phyloP scores from a whole-genome alignment of 768 basidiomycete species.

The Boletellus ananas region DNA sequence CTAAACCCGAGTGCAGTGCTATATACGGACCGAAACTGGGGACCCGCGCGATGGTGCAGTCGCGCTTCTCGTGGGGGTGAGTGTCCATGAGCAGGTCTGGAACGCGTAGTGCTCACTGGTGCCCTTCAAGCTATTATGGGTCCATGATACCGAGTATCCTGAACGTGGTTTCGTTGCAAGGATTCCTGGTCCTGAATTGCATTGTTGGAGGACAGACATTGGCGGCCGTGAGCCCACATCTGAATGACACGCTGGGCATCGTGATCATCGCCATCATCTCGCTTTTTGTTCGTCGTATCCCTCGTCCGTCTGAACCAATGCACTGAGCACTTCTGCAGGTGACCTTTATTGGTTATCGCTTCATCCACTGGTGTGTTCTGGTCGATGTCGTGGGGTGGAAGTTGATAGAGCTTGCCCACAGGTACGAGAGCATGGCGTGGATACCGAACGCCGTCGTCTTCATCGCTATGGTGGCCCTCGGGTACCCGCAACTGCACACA shows the following conservation, averaged over 20 bases:
- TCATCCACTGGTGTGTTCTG: constrained; percentile 50
- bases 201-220: constrained; percentile 64
- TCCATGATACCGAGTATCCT: constrained; percentile 40
- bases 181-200: constrained; percentile 55
- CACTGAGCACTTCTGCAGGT: constrained; percentile 34
- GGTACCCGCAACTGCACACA: constrained; percentile 58
- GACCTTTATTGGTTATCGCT: constrained; percentile 60
- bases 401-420: constrained; percentile 16
- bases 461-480: constrained; percentile 60
- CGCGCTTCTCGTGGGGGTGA: constrained; percentile 52
- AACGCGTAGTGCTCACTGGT: background rate
- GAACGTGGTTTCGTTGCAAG: constrained; percentile 49
- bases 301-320: background rate
- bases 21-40: constrained; percentile 54
- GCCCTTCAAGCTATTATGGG: constrained; percentile 35
- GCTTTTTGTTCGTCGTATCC: constrained; percentile 22
- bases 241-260: constrained; percentile 31
- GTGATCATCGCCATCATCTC: constrained; percentile 33
- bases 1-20: constrained; percentile 31
- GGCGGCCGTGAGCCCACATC: constrained; percentile 40
- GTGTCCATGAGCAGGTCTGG: constrained; percentile 14
- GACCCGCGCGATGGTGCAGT: constrained; percentile 55
- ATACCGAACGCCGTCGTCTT: constrained; percentile 71
- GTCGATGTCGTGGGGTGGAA: background rate
- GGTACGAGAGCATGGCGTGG: constrained; percentile 78